These are phyloP conservation scores for Senecio squalidus DNA, from an alignment of 140 eudicot species.

Conservation along the genomic window DNA sequence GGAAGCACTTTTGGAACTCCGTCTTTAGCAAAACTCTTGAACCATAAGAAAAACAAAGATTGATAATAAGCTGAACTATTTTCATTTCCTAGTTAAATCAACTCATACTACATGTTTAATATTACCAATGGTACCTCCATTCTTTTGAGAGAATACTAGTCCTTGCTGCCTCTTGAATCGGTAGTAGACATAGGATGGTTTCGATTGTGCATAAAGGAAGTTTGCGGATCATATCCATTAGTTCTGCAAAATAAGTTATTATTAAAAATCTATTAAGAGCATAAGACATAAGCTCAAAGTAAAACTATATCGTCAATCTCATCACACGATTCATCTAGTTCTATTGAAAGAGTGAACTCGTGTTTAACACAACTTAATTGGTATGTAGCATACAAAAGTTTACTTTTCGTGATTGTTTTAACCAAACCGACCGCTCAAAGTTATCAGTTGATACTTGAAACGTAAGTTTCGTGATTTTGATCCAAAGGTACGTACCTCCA, in stretches of 20 bases:
- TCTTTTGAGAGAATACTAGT: conserved; percentile 18
- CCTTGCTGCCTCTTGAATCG: conserved; percentile 21
- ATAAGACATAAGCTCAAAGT: too few relatives aligned
- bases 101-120: too few relatives aligned
- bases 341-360: background rate
- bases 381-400: background rate
- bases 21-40: too few relatives aligned
- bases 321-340: background rate
- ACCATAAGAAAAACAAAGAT: too few relatives aligned
- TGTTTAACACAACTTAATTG: background rate
- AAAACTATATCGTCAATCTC: background rate
- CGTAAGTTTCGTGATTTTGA: background rate
- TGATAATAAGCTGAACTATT: too few relatives aligned
- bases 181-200: conserved; percentile 17
- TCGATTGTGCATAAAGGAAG: conserved; percentile 14
- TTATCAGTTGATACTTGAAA: background rate
- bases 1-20: conserved; percentile 17
- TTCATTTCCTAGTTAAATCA: too few relatives aligned
- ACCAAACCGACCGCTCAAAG: background rate
- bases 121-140: conserved; percentile 27
- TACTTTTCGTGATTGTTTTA: background rate
- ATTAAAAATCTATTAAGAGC: too few relatives aligned
- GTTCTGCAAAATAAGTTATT: too few relatives aligned
- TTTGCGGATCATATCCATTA: conserved; percentile 19
- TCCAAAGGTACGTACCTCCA: background rate